Base-by-base conservation (phyloP, 2,329 filamentous ascomycete genomes). In the Leptographium radiaticola region DNA sequence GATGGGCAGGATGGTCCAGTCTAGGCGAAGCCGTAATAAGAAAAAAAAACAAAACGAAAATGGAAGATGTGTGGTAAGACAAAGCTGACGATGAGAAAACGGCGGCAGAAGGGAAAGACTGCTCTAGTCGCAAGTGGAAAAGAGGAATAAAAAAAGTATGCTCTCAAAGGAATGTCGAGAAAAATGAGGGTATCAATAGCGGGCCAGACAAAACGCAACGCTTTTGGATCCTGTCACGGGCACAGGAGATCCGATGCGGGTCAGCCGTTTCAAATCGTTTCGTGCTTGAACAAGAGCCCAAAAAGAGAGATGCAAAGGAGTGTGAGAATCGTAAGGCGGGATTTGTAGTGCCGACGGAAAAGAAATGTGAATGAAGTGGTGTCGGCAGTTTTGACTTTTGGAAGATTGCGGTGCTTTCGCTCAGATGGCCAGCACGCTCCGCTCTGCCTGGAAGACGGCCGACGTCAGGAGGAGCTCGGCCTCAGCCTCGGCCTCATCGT, bases 371-470 rank as follows among this genome's bases (percentile, higher is more conserved):
- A 49, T 46, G 5, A 30, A 52, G 15, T 39, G 25, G 43, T 34
- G 25, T 25, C 25, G 25, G 25, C 25, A 25, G 25, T 25, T 25
- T 25, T 25, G 25, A 25, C 3, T 25, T 25, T 25, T 25, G 25
- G 5, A 25, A 25, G 5, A 25, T 25, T 25, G 5, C 25, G 5
- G 25, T 25, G 25, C 15, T 40, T 40, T 13, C 5, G 12, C 12
- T 47, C 15, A 58, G 18, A 56, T 43, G 18, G 55, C 57, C 42
- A 58, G 31, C 31, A 59, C 44, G 50, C 53, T 51, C 8, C 55
- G 53, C 47, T 60, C 57, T 3, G 74, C 72, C 53, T 70, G 69
- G 62, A 77, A 78, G 39, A 77, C 75, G 43, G 74, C 73, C 47
- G 68, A 72, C 47, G 74, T 73, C 46, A 80, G 69, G 51, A 77